Conservation (phyloP, 129 eudicot species). For the Rutidosis leptorrhynchoides region DNA sequence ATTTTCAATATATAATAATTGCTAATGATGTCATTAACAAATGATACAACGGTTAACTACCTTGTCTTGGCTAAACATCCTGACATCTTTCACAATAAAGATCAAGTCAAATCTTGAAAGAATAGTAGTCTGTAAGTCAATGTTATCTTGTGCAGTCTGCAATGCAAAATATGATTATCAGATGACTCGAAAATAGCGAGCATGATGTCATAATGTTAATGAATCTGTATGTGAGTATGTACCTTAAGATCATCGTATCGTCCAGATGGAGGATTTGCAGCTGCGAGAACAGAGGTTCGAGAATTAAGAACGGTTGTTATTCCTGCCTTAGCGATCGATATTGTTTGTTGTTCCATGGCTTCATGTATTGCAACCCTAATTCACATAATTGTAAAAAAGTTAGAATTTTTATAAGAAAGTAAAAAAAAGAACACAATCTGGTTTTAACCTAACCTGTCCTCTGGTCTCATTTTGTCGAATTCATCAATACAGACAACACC, state of each 20-base stretch:
- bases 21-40: too few relatives aligned
- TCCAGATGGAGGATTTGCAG: constrained; percentile 99
- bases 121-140: constrained; percentile 96
- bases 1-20: too few relatives aligned
- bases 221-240: constrained; percentile 4
- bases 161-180: constrained; percentile 22
- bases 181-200: background rate
- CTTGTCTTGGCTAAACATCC: constrained; percentile 84
- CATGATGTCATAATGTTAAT: background rate
- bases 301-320: constrained; percentile 98
- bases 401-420: background rate
- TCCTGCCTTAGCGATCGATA: constrained; percentile 98
- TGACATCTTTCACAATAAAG: constrained; percentile 88
- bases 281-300: constrained; percentile 97
- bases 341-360: constrained; percentile 99
- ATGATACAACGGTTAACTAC: too few relatives aligned
- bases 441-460: constrained; percentile 68
- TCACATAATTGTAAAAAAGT: constrained; percentile 15
- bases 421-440: background rate
- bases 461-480: constrained; percentile 98
- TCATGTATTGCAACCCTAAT: constrained; percentile 98
- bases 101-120: constrained; percentile 94
- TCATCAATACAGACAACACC: constrained; percentile 99
- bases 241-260: constrained; percentile 99
- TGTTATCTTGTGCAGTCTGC: constrained; percentile 99